phyloP scores from a whole-genome alignment of 2,329 filamentous ascomycete genomes.

The Talaromyces sp. region DNA sequence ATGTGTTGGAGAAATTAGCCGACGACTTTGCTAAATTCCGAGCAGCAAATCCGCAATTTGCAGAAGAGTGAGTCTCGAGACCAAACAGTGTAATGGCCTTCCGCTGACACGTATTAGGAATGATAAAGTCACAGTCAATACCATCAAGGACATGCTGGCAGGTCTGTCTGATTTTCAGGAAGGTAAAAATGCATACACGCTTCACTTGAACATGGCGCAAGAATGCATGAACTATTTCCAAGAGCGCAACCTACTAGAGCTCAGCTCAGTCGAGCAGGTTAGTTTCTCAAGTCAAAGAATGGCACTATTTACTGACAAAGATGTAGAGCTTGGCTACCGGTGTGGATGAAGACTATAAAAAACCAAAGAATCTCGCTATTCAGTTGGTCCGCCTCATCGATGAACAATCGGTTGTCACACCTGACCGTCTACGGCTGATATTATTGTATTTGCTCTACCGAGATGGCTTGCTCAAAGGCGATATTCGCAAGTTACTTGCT shows the following conservation, averaged over 20 bases:
- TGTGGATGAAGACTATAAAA: constrained; percentile 85
- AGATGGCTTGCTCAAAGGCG: constrained; percentile 78
- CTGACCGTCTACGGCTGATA: constrained; percentile 80
- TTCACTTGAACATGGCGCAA: constrained; percentile 95
- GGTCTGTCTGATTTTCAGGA: constrained; percentile 92
- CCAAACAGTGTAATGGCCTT: background rate
- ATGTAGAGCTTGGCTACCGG: constrained; percentile 75
- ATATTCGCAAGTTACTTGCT: constrained; percentile 78
- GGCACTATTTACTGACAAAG: background rate
- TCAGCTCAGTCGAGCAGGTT: constrained; percentile 82
- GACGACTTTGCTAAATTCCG: constrained; percentile 91
- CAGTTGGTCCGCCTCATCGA: constrained; percentile 85
- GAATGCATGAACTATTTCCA: constrained; percentile 96
- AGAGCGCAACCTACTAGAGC: constrained; percentile 76
- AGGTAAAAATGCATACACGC: constrained; percentile 89
- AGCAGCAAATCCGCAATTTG: constrained; percentile 87
- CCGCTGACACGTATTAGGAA: constrained; percentile 47
- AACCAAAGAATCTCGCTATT: constrained; percentile 84
- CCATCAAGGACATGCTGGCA: constrained; percentile 95
- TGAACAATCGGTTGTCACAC: constrained; percentile 68
- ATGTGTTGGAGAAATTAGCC: constrained; percentile 91
- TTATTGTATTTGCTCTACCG: constrained; percentile 82
- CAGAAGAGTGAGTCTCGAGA: constrained; percentile 55
- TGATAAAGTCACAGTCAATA: constrained; percentile 73
- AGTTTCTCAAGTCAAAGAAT: background rate